Conservation (phyloP, 306 rosid species). For the Sophora flavescens region DNA sequence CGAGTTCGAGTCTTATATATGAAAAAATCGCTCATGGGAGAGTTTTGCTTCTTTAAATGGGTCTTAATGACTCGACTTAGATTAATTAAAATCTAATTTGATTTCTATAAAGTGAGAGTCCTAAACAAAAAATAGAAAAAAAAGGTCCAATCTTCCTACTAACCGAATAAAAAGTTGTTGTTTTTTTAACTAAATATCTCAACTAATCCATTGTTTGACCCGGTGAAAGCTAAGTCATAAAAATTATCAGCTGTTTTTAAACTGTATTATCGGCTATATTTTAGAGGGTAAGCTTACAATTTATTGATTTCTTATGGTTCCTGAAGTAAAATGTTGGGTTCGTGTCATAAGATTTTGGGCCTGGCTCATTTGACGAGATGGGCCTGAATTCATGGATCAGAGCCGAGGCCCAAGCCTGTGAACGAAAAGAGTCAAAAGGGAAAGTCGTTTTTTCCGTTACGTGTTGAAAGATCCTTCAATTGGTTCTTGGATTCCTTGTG, state of each 20-base stretch:
- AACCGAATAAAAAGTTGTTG: too few species aligned
- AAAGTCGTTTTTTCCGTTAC: conserved; percentile 46
- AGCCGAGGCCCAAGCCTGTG: not conserved
- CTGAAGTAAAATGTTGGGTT: not conserved
- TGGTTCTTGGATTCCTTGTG: conserved; percentile 1
- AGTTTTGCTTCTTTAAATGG: too few species aligned
- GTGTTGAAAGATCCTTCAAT: conserved; percentile 24
- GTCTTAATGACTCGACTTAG: too few species aligned
- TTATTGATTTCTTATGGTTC: not conserved
- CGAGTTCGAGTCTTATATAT: too few species aligned
- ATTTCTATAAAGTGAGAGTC: too few species aligned
- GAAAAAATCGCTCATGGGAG: too few species aligned
- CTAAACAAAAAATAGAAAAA: too few species aligned
- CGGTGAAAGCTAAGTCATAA: too few species aligned
- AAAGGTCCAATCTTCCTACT: too few species aligned
- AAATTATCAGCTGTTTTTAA: not conserved
- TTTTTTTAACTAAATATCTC: too few species aligned
- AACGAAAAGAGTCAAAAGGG: conserved; percentile 1
- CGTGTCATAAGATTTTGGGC: not conserved
- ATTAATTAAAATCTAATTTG: too few species aligned
- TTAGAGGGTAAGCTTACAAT: not conserved
- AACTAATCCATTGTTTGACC: too few species aligned
- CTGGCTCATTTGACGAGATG: not conserved
- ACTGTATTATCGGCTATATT: not conserved
- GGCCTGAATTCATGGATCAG: not conserved